Conservation (phyloP, 1,284 basidiomycete genomes). For the Phenoliferia sp. region DNA sequence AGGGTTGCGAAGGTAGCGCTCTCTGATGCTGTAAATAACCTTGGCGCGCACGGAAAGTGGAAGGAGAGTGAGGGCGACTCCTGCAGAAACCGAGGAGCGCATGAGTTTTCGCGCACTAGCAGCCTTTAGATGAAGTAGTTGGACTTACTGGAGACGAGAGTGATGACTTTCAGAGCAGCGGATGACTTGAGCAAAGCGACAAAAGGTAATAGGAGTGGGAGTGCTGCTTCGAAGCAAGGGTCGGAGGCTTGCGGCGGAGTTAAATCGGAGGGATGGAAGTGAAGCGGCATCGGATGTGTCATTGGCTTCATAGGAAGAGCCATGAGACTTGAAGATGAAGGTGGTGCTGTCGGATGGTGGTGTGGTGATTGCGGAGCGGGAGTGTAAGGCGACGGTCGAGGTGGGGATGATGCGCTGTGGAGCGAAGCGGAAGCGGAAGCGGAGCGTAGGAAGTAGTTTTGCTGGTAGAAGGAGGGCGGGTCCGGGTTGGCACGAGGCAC, state of each 20-base stretch:
- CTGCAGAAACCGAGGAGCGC: background rate
- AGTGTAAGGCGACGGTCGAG: background rate
- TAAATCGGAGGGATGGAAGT: background rate
- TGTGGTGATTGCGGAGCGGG: background rate
- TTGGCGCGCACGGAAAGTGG: conserved; percentile 26
- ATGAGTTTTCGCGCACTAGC: background rate
- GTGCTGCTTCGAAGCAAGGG: conserved; percentile 3
- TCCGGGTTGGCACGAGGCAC: background rate
- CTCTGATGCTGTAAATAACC: conserved; percentile 14
- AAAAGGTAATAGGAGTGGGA: conserved; percentile 23
- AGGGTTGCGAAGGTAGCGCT: conserved; percentile 16
- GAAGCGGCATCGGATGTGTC: too few species aligned
- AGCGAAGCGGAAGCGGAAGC: background rate
- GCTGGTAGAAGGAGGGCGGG: background rate
- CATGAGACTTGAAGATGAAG: background rate
- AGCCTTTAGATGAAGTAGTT: background rate
- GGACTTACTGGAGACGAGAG: conserved; percentile 11
- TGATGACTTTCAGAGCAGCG: conserved; percentile 21
- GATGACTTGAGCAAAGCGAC: conserved; percentile 25
- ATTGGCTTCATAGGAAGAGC: too few species aligned
- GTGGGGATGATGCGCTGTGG: background rate
- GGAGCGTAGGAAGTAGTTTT: background rate
- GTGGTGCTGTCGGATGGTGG: background rate
- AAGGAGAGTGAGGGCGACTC: conserved; percentile 23
- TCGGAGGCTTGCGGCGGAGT: background rate